These are phyloP conservation scores for Starmerella davenportii DNA, from an alignment of 805 yeast genomes.

Conservation along the genomic window DNA sequence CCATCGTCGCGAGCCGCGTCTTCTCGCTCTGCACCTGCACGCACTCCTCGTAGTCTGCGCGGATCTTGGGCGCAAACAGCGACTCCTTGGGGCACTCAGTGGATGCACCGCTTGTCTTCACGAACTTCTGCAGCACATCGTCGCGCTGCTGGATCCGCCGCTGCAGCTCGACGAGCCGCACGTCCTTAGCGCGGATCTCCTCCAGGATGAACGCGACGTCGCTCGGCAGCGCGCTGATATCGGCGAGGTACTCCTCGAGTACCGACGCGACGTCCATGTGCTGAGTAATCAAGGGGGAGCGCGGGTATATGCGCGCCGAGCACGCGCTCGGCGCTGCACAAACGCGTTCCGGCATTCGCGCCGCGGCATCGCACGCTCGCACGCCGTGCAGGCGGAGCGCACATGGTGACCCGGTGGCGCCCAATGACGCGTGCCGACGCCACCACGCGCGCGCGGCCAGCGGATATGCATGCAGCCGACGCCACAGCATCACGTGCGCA, in stretches of 20 bases:
- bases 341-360: not conserved
- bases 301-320: no score
- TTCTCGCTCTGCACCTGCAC: conserved; percentile 58
- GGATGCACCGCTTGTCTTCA: conserved; percentile 65
- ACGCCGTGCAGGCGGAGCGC: not conserved
- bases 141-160: conserved; percentile 55
- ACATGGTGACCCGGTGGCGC: not conserved
- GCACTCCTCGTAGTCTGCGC: conserved; percentile 45
- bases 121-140: conserved; percentile 62
- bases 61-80: conserved; percentile 43
- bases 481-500: not conserved
- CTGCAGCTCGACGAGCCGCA: conserved; percentile 44
- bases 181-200: conserved; percentile 58
- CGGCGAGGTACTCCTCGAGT: conserved; percentile 45
- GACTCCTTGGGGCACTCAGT: conserved; percentile 69
- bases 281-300: not conserved
- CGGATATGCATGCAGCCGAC: not conserved
- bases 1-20: conserved; percentile 62
- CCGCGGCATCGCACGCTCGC: not conserved
- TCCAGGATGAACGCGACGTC: conserved; percentile 67
- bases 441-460: no score
- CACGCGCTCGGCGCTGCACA: not conserved
- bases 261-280: conserved; percentile 80
- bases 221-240: conserved; percentile 63
- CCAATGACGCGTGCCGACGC: no score